Evolutionary conservation across 2,329 filamentous ascomycete genomes (phyloP).

Genomic region (Akanthomyces dipterigenus): DNA sequence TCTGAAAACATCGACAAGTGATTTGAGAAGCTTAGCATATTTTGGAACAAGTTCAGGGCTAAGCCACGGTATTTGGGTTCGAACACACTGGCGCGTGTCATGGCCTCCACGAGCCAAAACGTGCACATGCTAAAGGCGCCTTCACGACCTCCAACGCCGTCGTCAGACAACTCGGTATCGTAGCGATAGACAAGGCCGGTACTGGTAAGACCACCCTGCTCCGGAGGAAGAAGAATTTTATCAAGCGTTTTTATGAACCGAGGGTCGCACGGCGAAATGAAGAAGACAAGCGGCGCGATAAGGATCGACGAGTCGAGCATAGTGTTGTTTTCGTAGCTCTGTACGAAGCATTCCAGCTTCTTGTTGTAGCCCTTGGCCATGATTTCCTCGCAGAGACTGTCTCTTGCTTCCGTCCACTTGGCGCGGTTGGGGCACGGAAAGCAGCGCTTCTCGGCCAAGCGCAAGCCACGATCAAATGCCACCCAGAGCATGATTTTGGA

Average conservation of each 20-base stretch:
- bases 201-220: conserved; percentile 68
- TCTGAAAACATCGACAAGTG: conserved; percentile 74
- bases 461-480: conserved; percentile 67
- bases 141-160: conserved; percentile 67
- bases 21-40: conserved; percentile 70
- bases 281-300: conserved; percentile 73
- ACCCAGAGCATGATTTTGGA: conserved; percentile 84
- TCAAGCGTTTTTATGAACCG: conserved; percentile 68
- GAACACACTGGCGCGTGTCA: conserved; percentile 61
- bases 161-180: conserved; percentile 60
- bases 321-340: conserved; percentile 67
- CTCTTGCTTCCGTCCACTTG: conserved; percentile 60
- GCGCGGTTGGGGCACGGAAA: conserved; percentile 65
- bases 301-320: conserved; percentile 68
- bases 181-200: conserved; percentile 72
- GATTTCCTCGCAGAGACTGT: conserved; percentile 65
- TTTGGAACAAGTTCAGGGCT: conserved; percentile 67
- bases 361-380: conserved; percentile 73
- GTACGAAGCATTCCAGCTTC: conserved; percentile 62
- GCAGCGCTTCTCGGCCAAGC: conserved; percentile 67
- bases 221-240: conserved; percentile 62
- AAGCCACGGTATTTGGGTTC: conserved; percentile 56
- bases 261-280: conserved; percentile 70
- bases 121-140: conserved; percentile 78
- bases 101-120: conserved; percentile 74